A percentile compares a stretch with the other conserved stretches of the same genome.
These are phyloP conservation scores for Nematodospora valgi DNA, from an alignment of 805 yeast genomes.

Conservation along the genomic window DNA sequence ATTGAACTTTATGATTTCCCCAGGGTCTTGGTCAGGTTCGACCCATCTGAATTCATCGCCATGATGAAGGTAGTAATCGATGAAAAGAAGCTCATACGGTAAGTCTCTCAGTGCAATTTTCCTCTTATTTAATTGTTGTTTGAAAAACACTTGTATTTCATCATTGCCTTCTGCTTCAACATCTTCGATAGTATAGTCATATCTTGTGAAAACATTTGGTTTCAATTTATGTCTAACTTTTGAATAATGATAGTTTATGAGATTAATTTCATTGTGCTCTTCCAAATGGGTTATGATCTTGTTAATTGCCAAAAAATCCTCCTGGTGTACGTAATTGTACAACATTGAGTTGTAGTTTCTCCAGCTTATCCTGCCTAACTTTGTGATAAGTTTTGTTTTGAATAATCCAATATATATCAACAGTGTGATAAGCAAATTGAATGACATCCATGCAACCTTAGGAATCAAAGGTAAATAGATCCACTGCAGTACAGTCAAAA, in stretches of 20 bases:
- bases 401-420: slow-evolving; percentile 6
- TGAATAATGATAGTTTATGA: slow-evolving; percentile 36
- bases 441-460: slow-evolving; percentile 10
- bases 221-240: slow-evolving; percentile 18
- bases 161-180: slow-evolving; percentile 6
- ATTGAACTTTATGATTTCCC: slow-evolving; percentile 24
- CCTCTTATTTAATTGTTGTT: slow-evolving; percentile 21
- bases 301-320: slow-evolving; percentile 30
- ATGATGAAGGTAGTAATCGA: slow-evolving; percentile 35
- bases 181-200: slow-evolving; percentile 24
- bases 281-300: slow-evolving; percentile 38
- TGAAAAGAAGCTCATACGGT: slow-evolving; percentile 31
- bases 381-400: background rate
- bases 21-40: slow-evolving; percentile 47
- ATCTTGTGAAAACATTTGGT: slow-evolving; percentile 14
- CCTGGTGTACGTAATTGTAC: slow-evolving; percentile 25
- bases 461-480: slow-evolving; percentile 14
- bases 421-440: slow-evolving; percentile 6
- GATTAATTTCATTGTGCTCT: slow-evolving; percentile 40
- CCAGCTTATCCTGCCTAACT: slow-evolving; percentile 33
- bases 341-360: slow-evolving; percentile 26
- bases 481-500: slow-evolving; percentile 20
- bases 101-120: slow-evolving; percentile 36
- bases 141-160: slow-evolving; percentile 17
- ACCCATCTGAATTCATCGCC: slow-evolving; percentile 40